Conservation (phyloP, 2,329 filamentous ascomycete genomes). For the Trichoderma atroviride region DNA sequence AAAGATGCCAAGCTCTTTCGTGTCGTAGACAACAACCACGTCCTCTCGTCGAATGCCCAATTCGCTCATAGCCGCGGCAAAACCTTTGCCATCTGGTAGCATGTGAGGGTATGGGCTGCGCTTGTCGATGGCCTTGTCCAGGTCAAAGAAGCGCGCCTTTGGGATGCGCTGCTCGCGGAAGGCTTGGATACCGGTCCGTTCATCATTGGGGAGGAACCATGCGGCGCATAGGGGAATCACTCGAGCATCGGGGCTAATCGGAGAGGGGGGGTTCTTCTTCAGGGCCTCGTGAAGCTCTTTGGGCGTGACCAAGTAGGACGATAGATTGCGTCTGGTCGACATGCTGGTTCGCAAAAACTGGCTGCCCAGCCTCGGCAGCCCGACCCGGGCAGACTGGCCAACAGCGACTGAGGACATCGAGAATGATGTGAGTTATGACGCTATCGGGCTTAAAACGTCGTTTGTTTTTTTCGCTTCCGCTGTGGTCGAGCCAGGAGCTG, state of each 20-base stretch:
- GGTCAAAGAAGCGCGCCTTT: constrained; percentile 90
- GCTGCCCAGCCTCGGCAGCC: constrained; percentile 43
- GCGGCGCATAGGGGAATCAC: constrained; percentile 88
- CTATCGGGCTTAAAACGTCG: not conserved
- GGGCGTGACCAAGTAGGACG: constrained; percentile 84
- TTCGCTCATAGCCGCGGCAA: constrained; percentile 85
- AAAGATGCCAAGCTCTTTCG: constrained; percentile 88
- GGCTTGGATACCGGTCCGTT: constrained; percentile 75
- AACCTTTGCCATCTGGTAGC: constrained; percentile 80
- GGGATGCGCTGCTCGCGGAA: constrained; percentile 86
- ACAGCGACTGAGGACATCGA: constrained; percentile 50
- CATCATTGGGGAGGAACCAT: constrained; percentile 96
- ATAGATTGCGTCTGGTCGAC: constrained; percentile 52
- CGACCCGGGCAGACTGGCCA: constrained; percentile 47
- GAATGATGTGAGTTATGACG: constrained; percentile 4
- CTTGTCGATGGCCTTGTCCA: constrained; percentile 88
- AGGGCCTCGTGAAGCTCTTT: constrained; percentile 80
- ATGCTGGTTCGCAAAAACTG: constrained; percentile 39
- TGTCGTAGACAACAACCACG: constrained; percentile 91
- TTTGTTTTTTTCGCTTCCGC: not conserved
- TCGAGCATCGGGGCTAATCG: constrained; percentile 78
- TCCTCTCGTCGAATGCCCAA: constrained; percentile 87
- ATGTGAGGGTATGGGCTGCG: constrained; percentile 93
- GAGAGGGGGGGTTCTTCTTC: constrained; percentile 76
- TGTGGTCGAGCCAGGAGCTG: not conserved